Percentiles rank a stretch among this genome's conserved stretches.
These are phyloP conservation scores for Zygosaccharomyces rouxii DNA, from an alignment of 805 yeast genomes.

Conservation along the genomic window DNA sequence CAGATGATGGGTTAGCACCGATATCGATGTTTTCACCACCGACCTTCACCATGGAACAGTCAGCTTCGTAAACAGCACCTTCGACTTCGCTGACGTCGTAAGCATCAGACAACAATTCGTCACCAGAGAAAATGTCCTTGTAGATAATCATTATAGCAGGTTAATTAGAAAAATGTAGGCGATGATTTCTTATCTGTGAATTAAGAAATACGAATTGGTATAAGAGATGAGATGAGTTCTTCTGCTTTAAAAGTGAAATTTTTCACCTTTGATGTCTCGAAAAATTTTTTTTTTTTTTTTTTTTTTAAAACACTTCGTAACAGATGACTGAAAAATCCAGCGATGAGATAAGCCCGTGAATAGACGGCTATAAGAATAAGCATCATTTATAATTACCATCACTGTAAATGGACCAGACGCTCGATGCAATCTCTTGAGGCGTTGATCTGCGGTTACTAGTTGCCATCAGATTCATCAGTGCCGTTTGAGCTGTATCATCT, in stretches of 20 bases:
- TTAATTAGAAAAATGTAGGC: neutral
- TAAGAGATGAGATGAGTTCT: constrained; percentile 5
- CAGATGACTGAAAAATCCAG: neutral
- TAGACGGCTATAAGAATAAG: too few species aligned
- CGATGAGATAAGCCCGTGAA: neutral
- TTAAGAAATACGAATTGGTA: neutral
- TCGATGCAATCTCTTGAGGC: constrained; percentile 15
- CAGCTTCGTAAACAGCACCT: constrained; percentile 91
- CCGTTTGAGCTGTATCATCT: neutral
- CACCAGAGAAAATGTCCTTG: constrained; percentile 86
- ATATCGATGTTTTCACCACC: constrained; percentile 92
- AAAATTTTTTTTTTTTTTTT: constrained; percentile 4
- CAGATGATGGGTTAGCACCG: constrained; percentile 99
- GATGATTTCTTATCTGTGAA: constrained; percentile 2
- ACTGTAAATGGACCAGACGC: constrained; percentile 15
- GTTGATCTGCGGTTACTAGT: neutral
- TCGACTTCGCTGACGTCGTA: constrained; percentile 86
- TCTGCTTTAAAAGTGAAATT: constrained; percentile 6
- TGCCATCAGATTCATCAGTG: neutral
- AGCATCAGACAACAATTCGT: constrained; percentile 96
- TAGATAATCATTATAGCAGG: constrained; percentile 34
- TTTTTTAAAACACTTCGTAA: constrained; percentile 2
- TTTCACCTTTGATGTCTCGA: constrained; percentile 1
- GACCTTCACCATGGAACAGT: constrained; percentile 88
- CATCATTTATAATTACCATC: neutral